These are phyloP conservation scores for Quercus gilva DNA, from an alignment of 306 rosid genomes.

Conservation along the genomic window DNA sequence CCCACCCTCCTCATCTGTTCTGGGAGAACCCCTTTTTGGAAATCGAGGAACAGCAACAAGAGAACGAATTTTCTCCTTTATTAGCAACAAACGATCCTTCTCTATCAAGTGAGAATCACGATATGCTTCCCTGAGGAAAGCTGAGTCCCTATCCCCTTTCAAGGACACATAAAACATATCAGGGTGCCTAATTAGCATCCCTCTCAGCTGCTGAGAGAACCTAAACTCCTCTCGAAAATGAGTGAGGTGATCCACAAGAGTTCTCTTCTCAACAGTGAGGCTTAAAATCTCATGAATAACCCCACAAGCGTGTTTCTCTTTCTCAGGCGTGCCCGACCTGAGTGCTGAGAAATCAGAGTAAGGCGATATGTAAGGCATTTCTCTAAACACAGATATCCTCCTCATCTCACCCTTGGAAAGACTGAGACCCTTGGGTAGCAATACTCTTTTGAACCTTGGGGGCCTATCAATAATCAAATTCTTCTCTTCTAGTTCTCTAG, in stretches of 20 bases:
- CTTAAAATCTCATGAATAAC: conserved; percentile 88
- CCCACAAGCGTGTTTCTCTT: conserved; percentile 88
- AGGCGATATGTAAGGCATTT: conserved; percentile 74
- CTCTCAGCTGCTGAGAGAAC: conserved; percentile 86
- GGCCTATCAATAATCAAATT: conserved; percentile 82
- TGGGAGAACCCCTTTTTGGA: conserved; percentile 40
- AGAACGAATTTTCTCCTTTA: conserved; percentile 76
- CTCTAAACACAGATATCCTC: conserved; percentile 69
- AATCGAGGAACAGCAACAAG: conserved; percentile 67
- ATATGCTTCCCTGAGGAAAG: conserved; percentile 85
- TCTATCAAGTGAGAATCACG: conserved; percentile 71
- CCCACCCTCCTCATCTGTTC: conserved; percentile 34
- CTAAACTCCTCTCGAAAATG: conserved; percentile 92
- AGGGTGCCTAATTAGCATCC: conserved; percentile 89
- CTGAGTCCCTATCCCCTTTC: conserved; percentile 88
- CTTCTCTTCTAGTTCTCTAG: conserved; percentile 62
- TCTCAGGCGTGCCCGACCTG: conserved; percentile 54
- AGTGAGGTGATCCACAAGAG: conserved; percentile 80
- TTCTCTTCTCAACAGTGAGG: conserved; percentile 79
- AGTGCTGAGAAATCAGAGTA: conserved; percentile 76
- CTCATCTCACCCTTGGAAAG: conserved; percentile 81
- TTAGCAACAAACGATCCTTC: conserved; percentile 67
- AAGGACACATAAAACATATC: conserved; percentile 84
- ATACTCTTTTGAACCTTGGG: conserved; percentile 59
- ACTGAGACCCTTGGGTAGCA: conserved; percentile 78